Evolutionary conservation across 1,284 basidiomycete species (phyloP), one percentile per base, ranked within the genome.

Genomic region (Cutaneotrichosporon cavernicola): DNA sequence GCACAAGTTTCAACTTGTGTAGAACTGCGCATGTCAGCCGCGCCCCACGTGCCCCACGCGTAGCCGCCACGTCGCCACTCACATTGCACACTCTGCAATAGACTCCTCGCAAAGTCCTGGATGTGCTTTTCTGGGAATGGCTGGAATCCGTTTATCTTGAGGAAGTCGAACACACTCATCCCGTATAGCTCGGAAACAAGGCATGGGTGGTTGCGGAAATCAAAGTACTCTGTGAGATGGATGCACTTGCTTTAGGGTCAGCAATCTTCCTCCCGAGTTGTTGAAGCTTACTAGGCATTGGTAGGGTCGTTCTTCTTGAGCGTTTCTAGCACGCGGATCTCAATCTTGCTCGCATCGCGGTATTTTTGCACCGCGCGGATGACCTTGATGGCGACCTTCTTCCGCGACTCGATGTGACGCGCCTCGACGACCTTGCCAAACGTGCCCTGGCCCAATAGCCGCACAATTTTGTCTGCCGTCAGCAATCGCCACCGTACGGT

Each of bases 351-450:
- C 10, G 97, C 97, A 81, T 99, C 97, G 60, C 97, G 90, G 77
- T 98, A 97, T 82, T 97, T 97, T 64, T 91, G 93, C 55, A 97
- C 92, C 38, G 92, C 91, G 58, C 94, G 88, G 73, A 99, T 99
- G 70, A 99, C 95, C 86, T 99, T 99, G 84, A 99, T 94, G 50
- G 97, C 97, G 30, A 99, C 96, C 75, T 88, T 86, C 71, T 84
- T 85, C 34, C 79, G 70, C 49, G 88, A 87, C 62, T 86, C 89
- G 70, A 89, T 85, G 82, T 97, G 92, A 73, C 90, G 81, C 43
- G 94, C 94, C 78, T 98, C 92, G 61, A 99, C 95, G 32, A 99
- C 97, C 81, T 99, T 99, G 70, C 97, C 97, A 76, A 99, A 99
- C 8, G 97, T 99, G 7, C 97, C 97, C 82, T 99, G 97, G 18